phyloP scores from a whole-genome alignment of 2,329 filamentous ascomycete genomes.

The Nannizzia gypsea region DNA sequence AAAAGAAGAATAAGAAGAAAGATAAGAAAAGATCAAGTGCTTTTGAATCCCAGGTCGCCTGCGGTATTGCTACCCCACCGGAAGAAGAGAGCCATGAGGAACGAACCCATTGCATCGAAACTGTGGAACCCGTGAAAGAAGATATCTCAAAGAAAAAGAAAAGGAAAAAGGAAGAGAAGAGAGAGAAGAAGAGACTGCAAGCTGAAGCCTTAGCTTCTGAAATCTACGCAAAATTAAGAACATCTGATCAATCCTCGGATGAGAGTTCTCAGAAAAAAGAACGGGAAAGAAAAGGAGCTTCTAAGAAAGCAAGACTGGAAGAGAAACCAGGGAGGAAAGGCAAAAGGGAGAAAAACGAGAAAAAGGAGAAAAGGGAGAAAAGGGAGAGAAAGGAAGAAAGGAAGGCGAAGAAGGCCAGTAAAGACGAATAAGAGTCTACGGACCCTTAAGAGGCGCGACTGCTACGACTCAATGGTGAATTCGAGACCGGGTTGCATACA shows the following conservation, averaged over 20 bases:
- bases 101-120: slow-evolving; percentile 6
- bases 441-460: too few relatives aligned
- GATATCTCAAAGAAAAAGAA: slow-evolving; percentile 7
- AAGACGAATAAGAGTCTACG: slow-evolving; percentile 21
- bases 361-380: slow-evolving; percentile 2
- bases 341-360: background rate
- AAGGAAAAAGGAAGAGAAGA: slow-evolving; percentile 15
- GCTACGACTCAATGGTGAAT: too few relatives aligned
- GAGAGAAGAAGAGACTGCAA: slow-evolving; percentile 8
- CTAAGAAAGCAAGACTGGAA: slow-evolving; percentile 17
- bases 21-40: background rate
- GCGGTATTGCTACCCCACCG: background rate
- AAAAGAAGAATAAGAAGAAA: slow-evolving; percentile 9
- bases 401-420: slow-evolving; percentile 25
- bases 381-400: background rate
- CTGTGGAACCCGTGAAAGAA: slow-evolving; percentile 15
- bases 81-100: slow-evolving; percentile 2
- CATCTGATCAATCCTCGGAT: slow-evolving; percentile 2
- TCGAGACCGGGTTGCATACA: too few relatives aligned
- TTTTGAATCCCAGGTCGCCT: background rate
- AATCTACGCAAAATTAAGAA: slow-evolving; percentile 5
- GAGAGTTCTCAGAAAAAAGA: slow-evolving; percentile 3
- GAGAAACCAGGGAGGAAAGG: slow-evolving; percentile 7
- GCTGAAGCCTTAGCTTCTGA: slow-evolving; percentile 9
- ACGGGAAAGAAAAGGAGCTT: slow-evolving; percentile 20